These are phyloP conservation scores for Ajuga reptans DNA, from an alignment of 305 asterid species.

Conservation along the genomic window DNA sequence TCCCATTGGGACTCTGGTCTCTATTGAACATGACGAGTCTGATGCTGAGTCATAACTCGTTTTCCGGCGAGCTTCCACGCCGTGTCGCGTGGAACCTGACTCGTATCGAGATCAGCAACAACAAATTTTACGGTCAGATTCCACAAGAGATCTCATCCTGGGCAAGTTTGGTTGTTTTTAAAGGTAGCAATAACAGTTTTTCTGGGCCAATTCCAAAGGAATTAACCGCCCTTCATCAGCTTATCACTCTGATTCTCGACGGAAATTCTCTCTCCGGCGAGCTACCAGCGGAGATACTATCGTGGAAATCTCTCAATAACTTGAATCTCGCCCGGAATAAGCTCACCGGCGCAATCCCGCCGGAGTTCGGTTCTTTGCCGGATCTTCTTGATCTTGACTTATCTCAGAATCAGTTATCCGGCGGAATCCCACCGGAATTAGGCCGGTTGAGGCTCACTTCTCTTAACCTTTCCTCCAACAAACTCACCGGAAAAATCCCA, in stretches of 20 bases:
- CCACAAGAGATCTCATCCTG: conserved; percentile 52
- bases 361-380: conserved; percentile 41
- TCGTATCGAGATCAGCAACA: conserved; percentile 57
- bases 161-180: conserved; percentile 47
- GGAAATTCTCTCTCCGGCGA: conserved; percentile 68
- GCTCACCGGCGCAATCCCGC: conserved; percentile 58
- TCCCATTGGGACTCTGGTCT: conserved; percentile 65
- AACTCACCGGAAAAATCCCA: conserved; percentile 59
- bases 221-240: conserved; percentile 52
- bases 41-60: conserved; percentile 55
- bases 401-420: conserved; percentile 58
- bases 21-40: conserved; percentile 36
- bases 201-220: conserved; percentile 55
- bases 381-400: conserved; percentile 60
- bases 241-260: conserved; percentile 44
- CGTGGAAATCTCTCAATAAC: conserved; percentile 57
- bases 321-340: conserved; percentile 51
- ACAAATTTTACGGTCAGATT: conserved; percentile 56
- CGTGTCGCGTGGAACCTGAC: conserved; percentile 55
- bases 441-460: conserved; percentile 48
- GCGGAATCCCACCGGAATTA: conserved; percentile 60
- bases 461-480: conserved; percentile 67
- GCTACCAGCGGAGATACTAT: conserved; percentile 49
- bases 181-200: conserved; percentile 55
- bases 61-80: conserved; percentile 57